Evolutionary conservation across 106 monocot species (phyloP).

Genomic region (Apostasia ramifera): DNA sequence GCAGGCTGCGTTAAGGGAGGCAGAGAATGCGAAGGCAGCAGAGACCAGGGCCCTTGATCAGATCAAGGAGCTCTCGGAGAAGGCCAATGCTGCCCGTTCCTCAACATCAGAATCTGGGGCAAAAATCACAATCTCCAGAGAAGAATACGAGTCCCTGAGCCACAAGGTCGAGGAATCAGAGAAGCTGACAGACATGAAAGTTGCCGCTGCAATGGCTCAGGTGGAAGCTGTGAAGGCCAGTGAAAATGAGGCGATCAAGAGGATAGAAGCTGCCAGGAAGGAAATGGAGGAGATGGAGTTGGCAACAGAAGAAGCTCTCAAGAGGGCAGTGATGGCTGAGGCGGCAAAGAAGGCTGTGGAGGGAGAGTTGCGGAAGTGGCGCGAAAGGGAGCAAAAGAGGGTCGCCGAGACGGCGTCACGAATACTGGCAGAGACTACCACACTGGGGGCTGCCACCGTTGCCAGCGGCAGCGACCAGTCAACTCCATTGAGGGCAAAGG

Average conservation of each 20-base stretch:
- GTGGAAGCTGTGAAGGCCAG: slow-evolving; percentile 59
- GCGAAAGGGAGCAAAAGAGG: slow-evolving; percentile 58
- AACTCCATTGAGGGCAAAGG: slow-evolving; percentile 5
- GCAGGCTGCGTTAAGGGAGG: slow-evolving; percentile 43
- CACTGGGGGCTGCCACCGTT: not conserved
- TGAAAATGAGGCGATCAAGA: slow-evolving; percentile 61
- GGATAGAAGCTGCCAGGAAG: slow-evolving; percentile 38
- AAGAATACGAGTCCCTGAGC: slow-evolving; percentile 59
- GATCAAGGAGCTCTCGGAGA: slow-evolving; percentile 52
- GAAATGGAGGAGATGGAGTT: slow-evolving; percentile 59
- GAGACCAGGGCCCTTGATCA: slow-evolving; percentile 51
- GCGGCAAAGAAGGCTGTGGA: slow-evolving; percentile 68
- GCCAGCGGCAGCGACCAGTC: not conserved
- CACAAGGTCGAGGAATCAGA: slow-evolving; percentile 52
- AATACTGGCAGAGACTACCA: slow-evolving; percentile 18
- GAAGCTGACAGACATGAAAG: slow-evolving; percentile 65
- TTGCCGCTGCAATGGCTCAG: slow-evolving; percentile 58
- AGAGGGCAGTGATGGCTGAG: slow-evolving; percentile 63
- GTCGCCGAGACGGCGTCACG: slow-evolving; percentile 28
- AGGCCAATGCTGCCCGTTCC: slow-evolving; percentile 28
- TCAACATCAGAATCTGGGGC: slow-evolving; percentile 63
- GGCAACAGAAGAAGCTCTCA: slow-evolving; percentile 56
- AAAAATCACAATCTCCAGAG: slow-evolving; percentile 55
- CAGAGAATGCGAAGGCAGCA: slow-evolving; percentile 61
- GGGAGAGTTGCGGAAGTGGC: slow-evolving; percentile 61